phyloP scores from a whole-genome alignment of 2,329 filamentous ascomycete genomes.

The Neopestalotiopsis sp. region DNA sequence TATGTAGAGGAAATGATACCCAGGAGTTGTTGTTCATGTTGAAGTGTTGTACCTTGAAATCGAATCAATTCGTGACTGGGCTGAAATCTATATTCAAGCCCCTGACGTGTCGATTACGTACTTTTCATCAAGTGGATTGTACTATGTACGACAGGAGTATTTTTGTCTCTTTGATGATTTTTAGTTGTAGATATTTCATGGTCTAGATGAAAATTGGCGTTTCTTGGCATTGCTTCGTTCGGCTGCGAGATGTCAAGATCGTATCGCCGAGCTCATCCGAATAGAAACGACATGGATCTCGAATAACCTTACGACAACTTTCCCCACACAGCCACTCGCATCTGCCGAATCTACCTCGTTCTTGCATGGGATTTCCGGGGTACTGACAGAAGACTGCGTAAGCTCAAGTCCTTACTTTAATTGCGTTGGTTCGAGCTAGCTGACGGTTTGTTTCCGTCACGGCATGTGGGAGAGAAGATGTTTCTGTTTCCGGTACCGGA shows the following conservation, averaged over 20 bases:
- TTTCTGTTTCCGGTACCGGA: background rate
- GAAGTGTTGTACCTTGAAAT: background rate
- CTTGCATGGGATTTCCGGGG: background rate
- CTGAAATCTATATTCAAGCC: background rate
- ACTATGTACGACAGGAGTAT: background rate
- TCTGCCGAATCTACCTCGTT: background rate
- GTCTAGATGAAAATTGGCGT: background rate
- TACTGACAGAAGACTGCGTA: background rate
- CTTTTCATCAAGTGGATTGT: background rate
- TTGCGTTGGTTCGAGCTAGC: background rate
- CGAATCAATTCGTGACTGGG: background rate
- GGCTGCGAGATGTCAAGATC: background rate
- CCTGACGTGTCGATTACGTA: background rate
- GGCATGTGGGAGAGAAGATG: background rate
- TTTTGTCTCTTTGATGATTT: background rate
- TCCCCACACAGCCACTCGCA: constrained; percentile 4
- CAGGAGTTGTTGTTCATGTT: constrained; percentile 7
- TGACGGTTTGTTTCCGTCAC: background rate
- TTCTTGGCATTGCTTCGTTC: background rate
- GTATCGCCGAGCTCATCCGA: constrained; percentile 1
- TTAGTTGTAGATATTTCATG: background rate
- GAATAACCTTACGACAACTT: constrained; percentile 13
- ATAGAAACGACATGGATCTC: constrained; percentile 2
- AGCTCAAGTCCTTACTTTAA: background rate
- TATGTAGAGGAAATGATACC: constrained; percentile 21